phyloP scores from a whole-genome alignment of 768 basidiomycete species.

The Termitomyces sp. region DNA sequence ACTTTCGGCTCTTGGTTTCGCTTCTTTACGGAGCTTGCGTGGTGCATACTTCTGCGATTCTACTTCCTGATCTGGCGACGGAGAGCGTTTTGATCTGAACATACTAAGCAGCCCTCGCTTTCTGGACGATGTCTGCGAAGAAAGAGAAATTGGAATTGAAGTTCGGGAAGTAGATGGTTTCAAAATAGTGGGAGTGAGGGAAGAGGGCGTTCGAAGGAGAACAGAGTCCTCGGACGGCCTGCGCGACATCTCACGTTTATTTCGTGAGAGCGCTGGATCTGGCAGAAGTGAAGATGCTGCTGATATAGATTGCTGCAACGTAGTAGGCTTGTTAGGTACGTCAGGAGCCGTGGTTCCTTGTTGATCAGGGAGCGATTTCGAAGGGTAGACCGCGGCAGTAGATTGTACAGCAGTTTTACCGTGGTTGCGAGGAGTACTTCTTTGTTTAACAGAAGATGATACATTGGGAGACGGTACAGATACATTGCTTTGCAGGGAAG shows the following conservation, averaged over 20 bases:
- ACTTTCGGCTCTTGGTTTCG: constrained; percentile 2
- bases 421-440: neutral
- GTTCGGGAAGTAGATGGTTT: constrained; percentile 35
- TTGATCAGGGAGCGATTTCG: neutral
- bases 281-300: constrained; percentile 2
- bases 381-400: neutral
- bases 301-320: neutral
- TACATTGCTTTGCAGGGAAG: constrained; percentile 7
- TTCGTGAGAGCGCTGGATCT: constrained; percentile 1
- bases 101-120: constrained; percentile 35
- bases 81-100: constrained; percentile 21
- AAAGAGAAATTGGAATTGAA: constrained; percentile 30
- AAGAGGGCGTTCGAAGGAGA: constrained; percentile 59
- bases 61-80: constrained; percentile 16
- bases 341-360: neutral
- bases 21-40: constrained; percentile 16
- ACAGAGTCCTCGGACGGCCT: constrained; percentile 44
- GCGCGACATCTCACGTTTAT: constrained; percentile 21
- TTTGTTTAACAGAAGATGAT: constrained; percentile 2
- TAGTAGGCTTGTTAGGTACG: neutral
- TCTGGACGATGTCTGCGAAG: constrained; percentile 29
- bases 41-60: constrained; percentile 10
- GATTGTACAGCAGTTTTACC: neutral
- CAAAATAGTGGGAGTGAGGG: constrained; percentile 46
- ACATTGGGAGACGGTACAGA: constrained; percentile 6